phyloP scores from a whole-genome alignment of 2,329 filamentous ascomycete species.

The Colletotrichum melonis region DNA sequence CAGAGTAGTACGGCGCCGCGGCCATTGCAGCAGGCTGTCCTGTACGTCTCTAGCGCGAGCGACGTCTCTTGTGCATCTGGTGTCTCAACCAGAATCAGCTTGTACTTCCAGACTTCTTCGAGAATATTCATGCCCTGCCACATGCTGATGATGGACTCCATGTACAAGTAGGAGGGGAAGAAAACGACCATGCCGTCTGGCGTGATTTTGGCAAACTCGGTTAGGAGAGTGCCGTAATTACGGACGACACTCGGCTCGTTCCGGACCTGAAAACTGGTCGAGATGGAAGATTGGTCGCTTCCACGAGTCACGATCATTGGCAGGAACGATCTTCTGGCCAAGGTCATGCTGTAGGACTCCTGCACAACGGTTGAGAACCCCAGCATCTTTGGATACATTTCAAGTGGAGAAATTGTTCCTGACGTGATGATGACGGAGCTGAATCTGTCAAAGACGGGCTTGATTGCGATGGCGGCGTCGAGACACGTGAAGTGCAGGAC shows the following conservation, averaged over 20 bases:
- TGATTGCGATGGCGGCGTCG: conserved; percentile 97
- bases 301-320: conserved; percentile 98
- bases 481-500: conserved; percentile 97
- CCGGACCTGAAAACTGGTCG: conserved; percentile 92
- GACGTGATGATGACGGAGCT: conserved; percentile 99
- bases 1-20: conserved; percentile 93
- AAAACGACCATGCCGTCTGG: conserved; percentile 99
- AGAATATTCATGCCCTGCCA: conserved; percentile 99
- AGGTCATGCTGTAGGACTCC: conserved; percentile 97
- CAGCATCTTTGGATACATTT: conserved; percentile 99
- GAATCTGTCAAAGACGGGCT: conserved; percentile 96
- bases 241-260: conserved; percentile 97
- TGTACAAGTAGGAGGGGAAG: conserved; percentile 98
- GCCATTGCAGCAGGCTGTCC: conserved; percentile 97
- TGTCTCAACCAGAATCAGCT: conserved; percentile 96
- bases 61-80: conserved; percentile 98
- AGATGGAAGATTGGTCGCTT: conserved; percentile 92
- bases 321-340: conserved; percentile 93
- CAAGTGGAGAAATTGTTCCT: conserved; percentile 93
- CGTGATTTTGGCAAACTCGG: conserved; percentile 95
- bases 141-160: conserved; percentile 99
- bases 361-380: conserved; percentile 93
- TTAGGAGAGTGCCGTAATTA: conserved; percentile 93
- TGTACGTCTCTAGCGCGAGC: conserved; percentile 93
- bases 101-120: conserved; percentile 99